Base-by-base conservation (phyloP, 2,329 filamentous ascomycete species). In the Fusarium mundagurra region DNA sequence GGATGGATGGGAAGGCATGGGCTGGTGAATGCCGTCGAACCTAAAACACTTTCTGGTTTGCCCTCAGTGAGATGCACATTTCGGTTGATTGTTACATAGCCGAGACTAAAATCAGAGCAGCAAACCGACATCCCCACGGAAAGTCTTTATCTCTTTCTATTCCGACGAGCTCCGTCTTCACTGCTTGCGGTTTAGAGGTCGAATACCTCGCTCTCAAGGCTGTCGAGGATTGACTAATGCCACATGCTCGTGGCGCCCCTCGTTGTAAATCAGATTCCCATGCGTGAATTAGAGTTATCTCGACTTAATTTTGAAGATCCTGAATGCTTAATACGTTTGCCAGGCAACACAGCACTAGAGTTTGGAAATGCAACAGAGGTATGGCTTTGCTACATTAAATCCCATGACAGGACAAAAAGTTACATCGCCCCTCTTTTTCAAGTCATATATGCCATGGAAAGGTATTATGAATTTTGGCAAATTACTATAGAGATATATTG, bases 211-310 rank as follows among this genome's bases (percentile, higher is more conserved):
- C 34, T 36, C 27, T 33, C 1, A 51, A 12, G 47, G 22, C 29
- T 33, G 0, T 33, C 3, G 29, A 18, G 5, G 8, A 24, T 33
- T 9, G 9, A 34, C 34, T 12, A 51, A 0, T 8, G 31, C 8
- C 31, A 51, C 31, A 51, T 33, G 0, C 11, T 4, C 8, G 2
- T 33, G 3, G 3, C 9, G 5, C 10, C 14, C 13, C 11, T 22
- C 10, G 20, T 16, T n/a, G 4, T 6, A 1, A 3, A 17, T 12
- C 24, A 36, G 17, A 36, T 36, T 18, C 3, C 34, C 7, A 20
- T 27, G 0, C 17, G 5, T 13, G 7, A 18, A 8, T 12, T 0
- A 0, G 5, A 48, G 45, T 6, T 6, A n/a, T 1, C 7, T 10
- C 8, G 16, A 22, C 10, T 48, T 8, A 3, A 12, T 33, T 3